phyloP scores from a whole-genome alignment of 2,329 filamentous ascomycete genomes.

The Pseudogymnoascus sp. region DNA sequence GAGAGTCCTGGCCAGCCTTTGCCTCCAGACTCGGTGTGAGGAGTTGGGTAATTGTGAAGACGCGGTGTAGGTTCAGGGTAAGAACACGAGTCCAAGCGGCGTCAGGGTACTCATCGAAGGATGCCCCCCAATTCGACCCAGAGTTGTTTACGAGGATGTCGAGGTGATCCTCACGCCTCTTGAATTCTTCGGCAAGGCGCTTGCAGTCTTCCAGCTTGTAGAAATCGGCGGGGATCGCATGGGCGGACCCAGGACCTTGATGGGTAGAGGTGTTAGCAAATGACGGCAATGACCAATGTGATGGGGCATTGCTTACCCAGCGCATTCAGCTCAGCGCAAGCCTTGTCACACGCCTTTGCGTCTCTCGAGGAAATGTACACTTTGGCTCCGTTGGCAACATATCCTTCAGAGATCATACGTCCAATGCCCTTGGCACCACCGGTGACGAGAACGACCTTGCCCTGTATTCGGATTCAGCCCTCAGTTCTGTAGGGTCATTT shows the following conservation, averaged over 20 bases:
- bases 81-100: slow-evolving; percentile 49
- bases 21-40: slow-evolving; percentile 54
- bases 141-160: slow-evolving; percentile 59
- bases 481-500: background rate
- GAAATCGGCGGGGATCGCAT: slow-evolving; percentile 53
- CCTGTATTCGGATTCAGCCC: slow-evolving; percentile 21
- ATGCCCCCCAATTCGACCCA: slow-evolving; percentile 55
- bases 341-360: slow-evolving; percentile 49
- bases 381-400: slow-evolving; percentile 54
- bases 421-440: slow-evolving; percentile 55
- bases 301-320: slow-evolving; percentile 31
- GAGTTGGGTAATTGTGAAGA: slow-evolving; percentile 56
- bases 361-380: slow-evolving; percentile 64
- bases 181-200: slow-evolving; percentile 48
- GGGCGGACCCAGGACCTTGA: slow-evolving; percentile 41
- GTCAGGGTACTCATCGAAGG: slow-evolving; percentile 51
- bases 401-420: slow-evolving; percentile 58
- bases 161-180: slow-evolving; percentile 41
- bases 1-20: slow-evolving; percentile 34
- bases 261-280: background rate
- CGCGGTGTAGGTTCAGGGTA: slow-evolving; percentile 52
- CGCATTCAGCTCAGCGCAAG: slow-evolving; percentile 47
- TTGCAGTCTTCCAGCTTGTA: slow-evolving; percentile 51
- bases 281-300: background rate
- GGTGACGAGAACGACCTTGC: slow-evolving; percentile 50